These are phyloP conservation scores for Solanum ahanhuiri DNA, from an alignment of 257 asterid species.

Conservation along the genomic window DNA sequence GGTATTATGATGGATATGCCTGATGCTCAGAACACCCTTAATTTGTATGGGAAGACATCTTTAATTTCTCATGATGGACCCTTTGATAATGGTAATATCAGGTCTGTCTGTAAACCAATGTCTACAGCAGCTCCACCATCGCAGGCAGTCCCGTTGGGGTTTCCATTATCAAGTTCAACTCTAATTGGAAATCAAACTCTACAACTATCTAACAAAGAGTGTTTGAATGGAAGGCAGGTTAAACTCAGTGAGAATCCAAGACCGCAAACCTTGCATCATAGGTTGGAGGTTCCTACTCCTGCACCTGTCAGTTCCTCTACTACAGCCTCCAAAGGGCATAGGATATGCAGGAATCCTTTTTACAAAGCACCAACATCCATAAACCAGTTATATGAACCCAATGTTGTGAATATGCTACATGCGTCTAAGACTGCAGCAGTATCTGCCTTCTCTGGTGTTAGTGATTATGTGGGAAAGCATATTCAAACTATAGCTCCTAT, in stretches of 20 bases:
- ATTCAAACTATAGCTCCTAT: slow-evolving; percentile 9
- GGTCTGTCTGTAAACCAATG: slow-evolving; percentile 11
- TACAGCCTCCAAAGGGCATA: slow-evolving; percentile 12
- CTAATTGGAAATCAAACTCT: slow-evolving; percentile 15
- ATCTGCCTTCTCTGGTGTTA: slow-evolving; percentile 12
- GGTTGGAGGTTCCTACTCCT: slow-evolving; percentile 12
- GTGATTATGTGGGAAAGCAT: slow-evolving; percentile 14
- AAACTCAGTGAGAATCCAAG: slow-evolving; percentile 19
- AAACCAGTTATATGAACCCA: slow-evolving; percentile 3
- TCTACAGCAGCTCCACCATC: slow-evolving; percentile 4
- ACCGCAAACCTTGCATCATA: slow-evolving; percentile 12
- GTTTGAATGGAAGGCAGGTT: slow-evolving; percentile 1
- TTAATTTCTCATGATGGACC: slow-evolving; percentile 14
- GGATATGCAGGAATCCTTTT: slow-evolving; percentile 10
- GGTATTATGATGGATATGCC: slow-evolving; percentile 13
- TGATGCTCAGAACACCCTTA: slow-evolving; percentile 15
- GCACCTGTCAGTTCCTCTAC: slow-evolving; percentile 12
- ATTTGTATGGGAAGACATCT: slow-evolving; percentile 16
- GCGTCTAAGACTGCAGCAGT: slow-evolving; percentile 12
- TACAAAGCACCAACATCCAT: slow-evolving; percentile 6
- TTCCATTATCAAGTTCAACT: slow-evolving; percentile 16
- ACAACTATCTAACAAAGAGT: slow-evolving; percentile 3
- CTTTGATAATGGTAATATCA: slow-evolving; percentile 5
- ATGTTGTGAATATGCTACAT: slow-evolving; percentile 1
- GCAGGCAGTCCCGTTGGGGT: slow-evolving; percentile 6